Conservation (phyloP, 306 rosid genomes). For the Malus orientalis region DNA sequence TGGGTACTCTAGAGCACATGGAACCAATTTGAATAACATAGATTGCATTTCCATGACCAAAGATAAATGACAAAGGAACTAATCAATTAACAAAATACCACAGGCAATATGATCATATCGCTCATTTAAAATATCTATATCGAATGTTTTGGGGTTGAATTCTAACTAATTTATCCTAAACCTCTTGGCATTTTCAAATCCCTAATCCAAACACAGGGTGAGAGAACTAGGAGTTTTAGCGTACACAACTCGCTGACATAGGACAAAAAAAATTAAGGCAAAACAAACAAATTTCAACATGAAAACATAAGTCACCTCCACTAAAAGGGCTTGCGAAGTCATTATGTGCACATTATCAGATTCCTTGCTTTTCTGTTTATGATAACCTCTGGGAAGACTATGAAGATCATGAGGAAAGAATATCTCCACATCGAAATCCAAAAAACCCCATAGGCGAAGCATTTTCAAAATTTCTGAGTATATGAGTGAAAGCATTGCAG, state of each 20-base stretch:
- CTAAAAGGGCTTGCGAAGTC: conserved; percentile 35
- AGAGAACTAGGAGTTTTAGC: too few relatives aligned
- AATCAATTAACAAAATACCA: too few relatives aligned
- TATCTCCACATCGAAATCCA: conserved; percentile 87
- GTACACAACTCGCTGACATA: too few relatives aligned
- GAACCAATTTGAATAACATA: neutral
- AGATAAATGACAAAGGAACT: neutral
- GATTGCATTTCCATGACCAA: neutral
- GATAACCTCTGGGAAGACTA: conserved; percentile 74
- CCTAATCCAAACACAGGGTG: too few relatives aligned
- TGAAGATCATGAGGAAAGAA: conserved; percentile 62
- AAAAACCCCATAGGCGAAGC: conserved; percentile 91
- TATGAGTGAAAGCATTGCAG: conserved; percentile 73
- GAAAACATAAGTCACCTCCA: conserved; percentile 50
- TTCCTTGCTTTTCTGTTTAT: conserved; percentile 80
- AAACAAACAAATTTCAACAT: neutral
- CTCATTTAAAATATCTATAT: too few relatives aligned
- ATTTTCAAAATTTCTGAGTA: conserved; percentile 84
- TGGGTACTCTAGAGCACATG: too few relatives aligned
- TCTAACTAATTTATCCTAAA: too few relatives aligned
- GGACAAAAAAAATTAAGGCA: too few relatives aligned
- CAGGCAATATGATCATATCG: neutral
- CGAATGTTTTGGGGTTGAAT: too few relatives aligned
- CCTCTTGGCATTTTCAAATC: too few relatives aligned
- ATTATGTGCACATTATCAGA: conserved; percentile 79